Evolutionary conservation across 2,329 filamentous ascomycete genomes (phyloP), one percentile per base, ranked within the genome.

Genomic region (Hymenoscyphus linearis): DNA sequence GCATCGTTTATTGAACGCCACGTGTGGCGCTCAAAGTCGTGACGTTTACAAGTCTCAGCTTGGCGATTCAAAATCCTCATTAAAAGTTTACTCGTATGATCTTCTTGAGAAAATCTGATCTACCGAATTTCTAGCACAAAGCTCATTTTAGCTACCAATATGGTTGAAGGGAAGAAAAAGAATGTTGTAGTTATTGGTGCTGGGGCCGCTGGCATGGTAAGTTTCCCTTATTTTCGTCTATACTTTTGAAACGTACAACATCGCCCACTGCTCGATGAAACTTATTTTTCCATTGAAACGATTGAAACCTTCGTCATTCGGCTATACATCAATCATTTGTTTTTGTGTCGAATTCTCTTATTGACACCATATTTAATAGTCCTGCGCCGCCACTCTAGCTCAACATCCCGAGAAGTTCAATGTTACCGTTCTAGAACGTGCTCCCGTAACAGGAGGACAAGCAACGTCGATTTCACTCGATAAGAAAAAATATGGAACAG

Each of bases 351-450:
- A 31, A 5, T 31, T 31, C 31, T 31, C 31, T 9, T 31, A 13
- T 40, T 55, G 25, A 55, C 16, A 26, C 22, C 14, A 22, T 1
- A 6, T 25, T 22, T n/a, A 56, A 12, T 58, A 81, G 85, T 84
- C 84, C 59, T 89, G 86, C 71, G 86, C 87, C 12, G 80, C 86
- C 34, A 86, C 87, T 34, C 79, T 90, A 31, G 80, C 85, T 54
- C 81, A 87, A 55, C 85, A 89, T 64, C 83, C 83, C 0, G 81
- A 87, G 40, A 82, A 81, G 64, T 90, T 87, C 74, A 80, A 85
- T 52, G 79, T 90, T 13, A 89, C 85, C 0, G 68, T 90, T 14
- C 76, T 88, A 25, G 85, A 88, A 63, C 75, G 78, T 68, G 80
- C 80, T 12, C 74, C 81, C 54, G 82, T 85, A 52, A 83, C 84